These are phyloP conservation scores for Stagonosporopsis cucurbitacearum DNA, from an alignment of 2,329 filamentous ascomycete species.

Conservation along the genomic window DNA sequence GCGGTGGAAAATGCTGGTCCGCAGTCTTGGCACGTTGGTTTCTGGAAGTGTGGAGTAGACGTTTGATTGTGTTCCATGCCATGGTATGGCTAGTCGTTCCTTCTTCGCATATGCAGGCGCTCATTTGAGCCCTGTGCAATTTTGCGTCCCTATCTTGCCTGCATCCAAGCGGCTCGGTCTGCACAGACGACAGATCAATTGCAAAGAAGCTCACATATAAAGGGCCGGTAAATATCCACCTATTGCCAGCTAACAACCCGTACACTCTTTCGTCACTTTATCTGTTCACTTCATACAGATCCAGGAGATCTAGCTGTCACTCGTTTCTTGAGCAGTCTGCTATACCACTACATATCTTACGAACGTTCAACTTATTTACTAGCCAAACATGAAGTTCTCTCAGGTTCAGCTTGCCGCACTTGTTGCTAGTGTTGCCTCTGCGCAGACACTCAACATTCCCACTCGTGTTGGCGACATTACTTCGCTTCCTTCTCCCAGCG, in stretches of 20 bases:
- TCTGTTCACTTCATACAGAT: not conserved
- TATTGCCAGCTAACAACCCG: not conserved
- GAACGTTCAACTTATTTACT: not conserved
- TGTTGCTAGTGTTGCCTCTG: slow-evolving; percentile 34
- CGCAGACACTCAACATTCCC: slow-evolving; percentile 44
- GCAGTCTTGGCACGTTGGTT: slow-evolving; percentile 4
- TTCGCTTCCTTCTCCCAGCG: slow-evolving; percentile 35
- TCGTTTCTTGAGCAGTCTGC: not conserved
- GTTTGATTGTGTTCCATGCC: not conserved
- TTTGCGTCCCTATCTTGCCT: not conserved
- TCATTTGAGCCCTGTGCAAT: slow-evolving; percentile 5
- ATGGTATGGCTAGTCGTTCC: not conserved
- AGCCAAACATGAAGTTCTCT: slow-evolving; percentile 29
- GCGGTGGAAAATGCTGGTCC: not conserved
- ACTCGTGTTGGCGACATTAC: slow-evolving; percentile 37
- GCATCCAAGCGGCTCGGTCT: not conserved
- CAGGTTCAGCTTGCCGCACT: slow-evolving; percentile 29
- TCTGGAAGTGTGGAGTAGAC: slow-evolving; percentile 3
- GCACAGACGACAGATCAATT: not conserved
- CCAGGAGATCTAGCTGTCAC: slow-evolving; percentile 12
- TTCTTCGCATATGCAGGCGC: slow-evolving; percentile 1
- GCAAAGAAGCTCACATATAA: not conserved
- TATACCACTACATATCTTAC: not conserved
- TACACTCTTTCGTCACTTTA: not conserved
- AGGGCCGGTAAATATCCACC: not conserved